Evolutionary conservation across 1,284 basidiomycete species (phyloP), one percentile per base, ranked within the genome.

Genomic region (Ceratobasidium sp.): DNA sequence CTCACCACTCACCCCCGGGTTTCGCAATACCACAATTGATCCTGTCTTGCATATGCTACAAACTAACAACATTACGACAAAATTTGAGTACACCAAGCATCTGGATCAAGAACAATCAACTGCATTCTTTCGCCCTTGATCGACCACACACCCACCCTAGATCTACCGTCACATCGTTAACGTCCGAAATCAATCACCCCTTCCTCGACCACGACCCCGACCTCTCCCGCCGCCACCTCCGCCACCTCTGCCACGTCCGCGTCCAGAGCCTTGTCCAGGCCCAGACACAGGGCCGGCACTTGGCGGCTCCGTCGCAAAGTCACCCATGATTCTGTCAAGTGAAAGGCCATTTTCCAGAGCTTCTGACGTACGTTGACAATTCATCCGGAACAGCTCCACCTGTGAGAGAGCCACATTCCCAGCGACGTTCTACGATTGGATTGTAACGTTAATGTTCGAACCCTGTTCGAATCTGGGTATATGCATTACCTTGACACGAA

Each of bases 401-500:
- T 70, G 67, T 3, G 67, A 58, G 16, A 30, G 16, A 26, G 67
- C 67, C 26, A 70, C 67, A 32, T 70, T 70, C 7, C 67, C 67
- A 18, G 67, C 67, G 28, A 70, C 67, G 38, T 70, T 70, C 67
- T 70, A 59, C 28, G n/a, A 44, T 11, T 13, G 14, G 26, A 35
- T 18, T 43, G 30, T 44, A 3, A 11, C 30, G 28, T 23, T 13
- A 44, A 52, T 50, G 13, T 38, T 7, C 41, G 28, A 3, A 43
- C 8, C 7, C 21, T 18, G 11, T 38, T 61, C 28, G 23, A 55
- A 26, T 21, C 5, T 38, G 35, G 35, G 50, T 49, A 52, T 16
- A 28, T 49, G 14, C 7, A 74, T 77, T 61, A 86, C 86, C 82
- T 85, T 86, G 23, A 76, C 78, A 23, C 75, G 76, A 63, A 86